Percentiles rank a stretch among this genome's conserved stretches.
Evolutionary conservation across 2,329 filamentous ascomycete genomes (phyloP).

Genomic region (Curvularia sp.): DNA sequence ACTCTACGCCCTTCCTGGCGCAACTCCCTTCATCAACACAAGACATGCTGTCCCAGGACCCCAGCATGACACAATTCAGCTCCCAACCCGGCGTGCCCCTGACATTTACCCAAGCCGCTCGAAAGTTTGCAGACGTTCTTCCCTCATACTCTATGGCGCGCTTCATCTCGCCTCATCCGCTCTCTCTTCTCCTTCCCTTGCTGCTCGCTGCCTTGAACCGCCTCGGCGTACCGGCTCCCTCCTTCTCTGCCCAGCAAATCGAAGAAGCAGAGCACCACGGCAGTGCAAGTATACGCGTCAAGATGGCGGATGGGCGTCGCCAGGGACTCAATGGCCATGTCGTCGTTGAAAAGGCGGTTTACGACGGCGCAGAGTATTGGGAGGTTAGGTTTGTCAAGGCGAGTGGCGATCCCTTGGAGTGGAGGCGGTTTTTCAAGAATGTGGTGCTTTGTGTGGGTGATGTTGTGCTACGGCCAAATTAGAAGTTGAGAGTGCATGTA

Average conservation of each 20-base stretch:
- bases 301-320: conserved; percentile 73
- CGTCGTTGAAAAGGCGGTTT: conserved; percentile 72
- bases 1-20: conserved; percentile 33
- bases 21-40: conserved; percentile 49
- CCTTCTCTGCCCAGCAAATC: conserved; percentile 42
- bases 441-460: conserved; percentile 88
- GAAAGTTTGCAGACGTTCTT: conserved; percentile 87
- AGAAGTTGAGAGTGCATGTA: conserved; percentile 1
- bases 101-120: conserved; percentile 86
- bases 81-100: conserved; percentile 78
- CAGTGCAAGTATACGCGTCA: conserved; percentile 73
- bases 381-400: conserved; percentile 93
- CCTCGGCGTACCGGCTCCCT: conserved; percentile 77
- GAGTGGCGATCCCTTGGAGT: conserved; percentile 95
- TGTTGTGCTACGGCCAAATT: conserved; percentile 66
- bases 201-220: conserved; percentile 82
- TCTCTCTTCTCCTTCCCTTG: conserved; percentile 78
- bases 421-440: conserved; percentile 96
- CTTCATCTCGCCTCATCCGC: conserved; percentile 85
- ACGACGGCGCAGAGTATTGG: conserved; percentile 67
- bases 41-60: conserved; percentile 81
- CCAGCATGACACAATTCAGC: conserved; percentile 83
- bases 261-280: conserved; percentile 53
- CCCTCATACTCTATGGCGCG: conserved; percentile 86
- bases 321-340: conserved; percentile 79